These are phyloP conservation scores for Colletotrichum endophyticum DNA, from an alignment of 2,329 filamentous ascomycete species.

Conservation along the genomic window DNA sequence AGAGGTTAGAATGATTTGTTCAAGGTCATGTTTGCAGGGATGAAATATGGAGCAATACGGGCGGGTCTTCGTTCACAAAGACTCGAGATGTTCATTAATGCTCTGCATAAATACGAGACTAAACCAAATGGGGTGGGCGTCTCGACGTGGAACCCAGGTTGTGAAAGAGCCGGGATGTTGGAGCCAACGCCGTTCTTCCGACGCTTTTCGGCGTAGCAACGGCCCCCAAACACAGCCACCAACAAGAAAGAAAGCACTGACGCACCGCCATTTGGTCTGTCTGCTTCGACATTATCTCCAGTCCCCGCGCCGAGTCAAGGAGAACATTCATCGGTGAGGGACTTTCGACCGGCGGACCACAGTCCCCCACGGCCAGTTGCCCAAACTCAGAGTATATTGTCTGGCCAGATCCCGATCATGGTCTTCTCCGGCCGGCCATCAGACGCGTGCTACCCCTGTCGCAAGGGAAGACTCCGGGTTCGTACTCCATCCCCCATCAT, in stretches of 20 bases:
- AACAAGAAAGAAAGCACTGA: neutral
- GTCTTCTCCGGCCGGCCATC: conserved; percentile 33
- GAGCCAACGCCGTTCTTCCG: neutral
- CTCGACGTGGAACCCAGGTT: neutral
- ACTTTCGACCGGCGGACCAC: neutral
- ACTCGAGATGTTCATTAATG: neutral
- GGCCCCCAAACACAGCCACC: conserved; percentile 7
- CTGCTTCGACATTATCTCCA: neutral
- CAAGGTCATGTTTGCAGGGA: neutral
- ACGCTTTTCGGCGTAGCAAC: neutral
- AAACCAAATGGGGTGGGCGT: conserved; percentile 5
- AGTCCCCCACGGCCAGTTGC: neutral
- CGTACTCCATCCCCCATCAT: conserved; percentile 5
- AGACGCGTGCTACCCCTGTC: conserved; percentile 30
- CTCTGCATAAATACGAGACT: neutral
- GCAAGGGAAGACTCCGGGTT: conserved; percentile 28
- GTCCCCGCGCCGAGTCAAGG: neutral
- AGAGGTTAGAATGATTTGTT: neutral
- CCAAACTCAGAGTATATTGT: neutral
- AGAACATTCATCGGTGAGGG: neutral
- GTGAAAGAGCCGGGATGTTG: neutral
- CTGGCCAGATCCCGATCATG: conserved; percentile 19
- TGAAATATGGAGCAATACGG: neutral
- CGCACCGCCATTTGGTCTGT: neutral
- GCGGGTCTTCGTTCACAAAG: neutral